A percentile compares a stretch with the other conserved stretches of the same genome.
These are phyloP conservation scores for Dactylonectria macrodidyma DNA, from an alignment of 2,329 filamentous ascomycete genomes.

Conservation along the genomic window DNA sequence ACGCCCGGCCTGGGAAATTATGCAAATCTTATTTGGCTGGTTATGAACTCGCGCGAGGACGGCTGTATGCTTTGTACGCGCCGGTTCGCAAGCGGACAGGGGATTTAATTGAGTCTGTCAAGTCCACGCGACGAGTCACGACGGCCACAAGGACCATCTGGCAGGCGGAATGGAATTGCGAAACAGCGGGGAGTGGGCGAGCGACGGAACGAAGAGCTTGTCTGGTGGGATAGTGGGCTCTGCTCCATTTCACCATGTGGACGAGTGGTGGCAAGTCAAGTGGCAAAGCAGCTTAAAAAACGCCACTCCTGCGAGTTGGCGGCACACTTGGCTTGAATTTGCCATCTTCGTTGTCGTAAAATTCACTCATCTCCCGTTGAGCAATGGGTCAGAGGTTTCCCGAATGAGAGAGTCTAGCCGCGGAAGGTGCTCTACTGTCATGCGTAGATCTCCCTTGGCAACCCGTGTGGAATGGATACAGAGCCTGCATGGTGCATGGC, in stretches of 20 bases:
- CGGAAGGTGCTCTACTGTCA: neutral
- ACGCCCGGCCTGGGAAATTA: constrained; percentile 42
- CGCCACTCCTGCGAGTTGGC: neutral
- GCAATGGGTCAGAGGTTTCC: neutral
- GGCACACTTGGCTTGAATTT: neutral
- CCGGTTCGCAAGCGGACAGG: neutral
- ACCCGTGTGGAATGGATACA: constrained; percentile 19
- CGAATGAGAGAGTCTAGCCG: neutral
- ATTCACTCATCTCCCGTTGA: constrained; percentile 2
- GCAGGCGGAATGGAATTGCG: neutral
- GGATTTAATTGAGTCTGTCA: constrained; percentile 10
- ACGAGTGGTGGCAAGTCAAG: constrained; percentile 4
- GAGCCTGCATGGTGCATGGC: constrained; percentile 23
- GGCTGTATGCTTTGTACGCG: constrained; percentile 4
- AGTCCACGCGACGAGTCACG: constrained; percentile 4
- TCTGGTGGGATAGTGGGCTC: constrained; percentile 13
- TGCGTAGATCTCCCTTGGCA: constrained; percentile 29
- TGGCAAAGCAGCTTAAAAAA: constrained; percentile 7
- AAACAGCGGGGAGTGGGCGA: neutral
- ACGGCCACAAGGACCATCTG: neutral
- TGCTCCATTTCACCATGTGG: constrained; percentile 3
- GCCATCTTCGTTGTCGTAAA: neutral
- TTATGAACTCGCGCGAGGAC: constrained; percentile 29
- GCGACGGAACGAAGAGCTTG: constrained; percentile 17
- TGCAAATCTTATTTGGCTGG: constrained; percentile 49